Base-by-base conservation (phyloP, 345 rosid species). In the Euphorbia lathyris region DNA sequence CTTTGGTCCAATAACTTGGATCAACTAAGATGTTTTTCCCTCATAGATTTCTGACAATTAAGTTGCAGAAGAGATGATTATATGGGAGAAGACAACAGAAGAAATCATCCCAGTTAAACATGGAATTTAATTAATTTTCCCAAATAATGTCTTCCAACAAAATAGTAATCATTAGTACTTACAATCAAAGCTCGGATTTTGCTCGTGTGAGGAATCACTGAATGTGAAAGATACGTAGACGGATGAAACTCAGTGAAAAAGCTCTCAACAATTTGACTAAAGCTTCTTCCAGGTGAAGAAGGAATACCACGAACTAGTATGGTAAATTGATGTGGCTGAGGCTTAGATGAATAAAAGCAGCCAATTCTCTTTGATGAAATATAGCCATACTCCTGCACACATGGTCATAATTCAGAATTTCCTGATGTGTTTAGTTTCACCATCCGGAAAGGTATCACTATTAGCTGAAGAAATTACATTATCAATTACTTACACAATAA, bases 221-320 rank as follows among this genome's bases (percentile, higher is more conserved):
- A 57, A 63, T 89, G 89, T 47, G 98, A 88, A 74, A 89, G 94
- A 81, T 93, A 91, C 27, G 87, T 79, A 19, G 88, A 84, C 68
- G 96, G 88, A 81, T 93, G 96, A 76, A 82, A 80, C 70, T 91
- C 93, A 40, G 84, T 83, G 83, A 94, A 94, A 76, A 94, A 91
- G 53, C 59, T 84, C 55, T 90, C 95, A 52, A 94, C 96, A 57
- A 78, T 78, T 69, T 89, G 90, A 79, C 88, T 78, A 57, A 82
- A 53, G 71, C 82, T 86, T 71, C 80, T 82, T 36, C 85, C 88
- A 23, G 85, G 29, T 25, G 83, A 67, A 43, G 77, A 68, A 70
- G 96, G 97, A 57, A 94, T 75, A 45, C 92, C 83, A 63, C 90
- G 86, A 67, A 94, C 95, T 72, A 91, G 70, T 70, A 94, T 76